phyloP scores from a whole-genome alignment of 352 stramenopile species.

The Aphanomyces cochlioides region DNA sequence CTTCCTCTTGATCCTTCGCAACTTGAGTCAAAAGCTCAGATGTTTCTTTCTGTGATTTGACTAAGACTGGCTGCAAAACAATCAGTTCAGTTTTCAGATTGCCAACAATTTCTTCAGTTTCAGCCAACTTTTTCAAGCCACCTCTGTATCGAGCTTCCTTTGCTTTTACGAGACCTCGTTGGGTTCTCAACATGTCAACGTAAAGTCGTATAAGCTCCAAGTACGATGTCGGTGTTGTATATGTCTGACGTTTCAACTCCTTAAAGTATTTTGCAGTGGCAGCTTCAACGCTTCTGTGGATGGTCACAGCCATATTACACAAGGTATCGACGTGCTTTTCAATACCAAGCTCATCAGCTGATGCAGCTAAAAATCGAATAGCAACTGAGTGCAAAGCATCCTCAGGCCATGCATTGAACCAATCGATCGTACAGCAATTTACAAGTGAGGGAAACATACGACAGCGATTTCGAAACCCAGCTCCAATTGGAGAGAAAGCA shows the following conservation, averaged over 20 bases:
- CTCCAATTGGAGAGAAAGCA: constrained; percentile 89
- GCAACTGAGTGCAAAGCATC: constrained; percentile 91
- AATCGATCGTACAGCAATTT: constrained; percentile 95
- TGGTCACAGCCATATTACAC: constrained; percentile 90
- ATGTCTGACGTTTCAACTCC: constrained; percentile 87
- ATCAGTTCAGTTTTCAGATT: constrained; percentile 89
- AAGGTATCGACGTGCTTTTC: constrained; percentile 84
- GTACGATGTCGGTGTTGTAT: constrained; percentile 95
- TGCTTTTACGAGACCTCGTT: constrained; percentile 74
- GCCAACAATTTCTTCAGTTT: constrained; percentile 91
- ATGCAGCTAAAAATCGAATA: constrained; percentile 80
- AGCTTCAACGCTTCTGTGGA: constrained; percentile 90
- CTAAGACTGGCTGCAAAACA: constrained; percentile 88
- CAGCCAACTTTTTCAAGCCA: constrained; percentile 89
- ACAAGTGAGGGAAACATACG: constrained; percentile 93
- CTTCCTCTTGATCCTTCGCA: constrained; percentile 86
- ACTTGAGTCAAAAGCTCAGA: constrained; percentile 81
- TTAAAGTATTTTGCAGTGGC: constrained; percentile 72
- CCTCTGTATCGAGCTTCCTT: constrained; percentile 81
- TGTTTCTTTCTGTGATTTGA: constrained; percentile 88
- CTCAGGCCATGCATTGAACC: constrained; percentile 94
- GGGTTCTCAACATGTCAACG: constrained; percentile 85
- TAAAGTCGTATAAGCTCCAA: constrained; percentile 94
- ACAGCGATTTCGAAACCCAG: constrained; percentile 89
- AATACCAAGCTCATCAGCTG: constrained; percentile 84